A percentile compares a stretch with the other conserved stretches of the same genome.
Conservation (phyloP, 208 protist genomes). For the Naegleria fowleri region DNA sequence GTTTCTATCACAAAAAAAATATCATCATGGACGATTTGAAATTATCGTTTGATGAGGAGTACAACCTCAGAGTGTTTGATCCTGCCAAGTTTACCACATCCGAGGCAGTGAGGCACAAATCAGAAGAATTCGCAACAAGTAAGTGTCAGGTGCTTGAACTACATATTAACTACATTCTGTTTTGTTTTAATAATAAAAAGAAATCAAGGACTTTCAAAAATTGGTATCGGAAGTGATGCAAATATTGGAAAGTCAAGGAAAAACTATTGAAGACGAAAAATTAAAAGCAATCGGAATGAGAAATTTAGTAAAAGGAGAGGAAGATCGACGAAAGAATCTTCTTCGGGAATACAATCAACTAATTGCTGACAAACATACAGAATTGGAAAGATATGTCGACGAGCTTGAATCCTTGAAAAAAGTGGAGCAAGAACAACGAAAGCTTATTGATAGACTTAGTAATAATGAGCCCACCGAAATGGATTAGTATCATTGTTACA, state of each 20-base stretch:
- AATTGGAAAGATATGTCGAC: background rate
- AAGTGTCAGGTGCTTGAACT: background rate
- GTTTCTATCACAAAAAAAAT: too few relatives aligned
- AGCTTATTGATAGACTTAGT: conserved; percentile 12
- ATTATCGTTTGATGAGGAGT: conserved; percentile 1
- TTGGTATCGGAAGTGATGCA: background rate
- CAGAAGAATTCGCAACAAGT: background rate
- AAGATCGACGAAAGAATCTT: background rate
- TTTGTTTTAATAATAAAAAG: background rate
- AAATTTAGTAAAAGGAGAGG: conserved; percentile 20
- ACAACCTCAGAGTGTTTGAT: conserved; percentile 11
- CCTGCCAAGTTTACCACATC: background rate
- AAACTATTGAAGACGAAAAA: conserved; percentile 27
- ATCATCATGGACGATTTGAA: background rate
- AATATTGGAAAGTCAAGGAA: background rate
- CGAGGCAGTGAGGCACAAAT: background rate
- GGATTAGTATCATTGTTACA: background rate
- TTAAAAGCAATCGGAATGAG: conserved; percentile 20
- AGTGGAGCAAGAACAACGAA: conserved; percentile 9
- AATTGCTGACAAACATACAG: conserved; percentile 11
- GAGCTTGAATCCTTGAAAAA: background rate
- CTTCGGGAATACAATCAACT: background rate
- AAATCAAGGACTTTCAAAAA: background rate
- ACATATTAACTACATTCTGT: background rate
- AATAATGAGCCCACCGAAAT: background rate